Conservation (phyloP, 495 filamentous ascomycete genomes). For the Tuber brumale region DNA sequence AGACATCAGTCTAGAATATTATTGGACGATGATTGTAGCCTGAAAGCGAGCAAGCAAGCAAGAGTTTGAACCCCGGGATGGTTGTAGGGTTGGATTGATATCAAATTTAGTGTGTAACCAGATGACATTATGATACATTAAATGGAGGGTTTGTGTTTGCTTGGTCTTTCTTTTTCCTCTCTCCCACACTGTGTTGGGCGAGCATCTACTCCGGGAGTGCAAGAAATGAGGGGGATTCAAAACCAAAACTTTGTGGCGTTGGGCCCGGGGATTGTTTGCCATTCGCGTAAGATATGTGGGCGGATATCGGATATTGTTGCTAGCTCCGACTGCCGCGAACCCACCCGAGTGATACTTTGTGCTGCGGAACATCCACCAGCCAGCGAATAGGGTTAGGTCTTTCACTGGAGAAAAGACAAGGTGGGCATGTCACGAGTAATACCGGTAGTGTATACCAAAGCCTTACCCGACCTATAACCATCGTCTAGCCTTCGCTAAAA, state of each 20-base stretch:
- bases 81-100: slow-evolving; percentile 12
- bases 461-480: not conserved
- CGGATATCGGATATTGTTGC: not conserved
- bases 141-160: slow-evolving; percentile 15
- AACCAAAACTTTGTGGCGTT: not conserved
- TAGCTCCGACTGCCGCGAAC: not conserved
- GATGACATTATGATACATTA: not conserved
- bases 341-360: not conserved
- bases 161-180: not conserved
- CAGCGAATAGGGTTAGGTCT: not conserved
- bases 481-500: not conserved
- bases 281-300: not conserved
- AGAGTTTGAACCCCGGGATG: not conserved
- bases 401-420: not conserved
- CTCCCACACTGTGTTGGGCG: not conserved
- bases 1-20: not conserved
- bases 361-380: not conserved
- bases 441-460: not conserved
- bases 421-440: not conserved
- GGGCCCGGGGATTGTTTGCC: not conserved
- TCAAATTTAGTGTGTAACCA: slow-evolving; percentile 4
- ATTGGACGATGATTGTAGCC: not conserved
- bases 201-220: not conserved
- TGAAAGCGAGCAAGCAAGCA: not conserved
- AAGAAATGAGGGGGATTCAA: not conserved